Evolutionary conservation across 2,329 filamentous ascomycete species (phyloP).

Genomic region (Xylariales sp.): DNA sequence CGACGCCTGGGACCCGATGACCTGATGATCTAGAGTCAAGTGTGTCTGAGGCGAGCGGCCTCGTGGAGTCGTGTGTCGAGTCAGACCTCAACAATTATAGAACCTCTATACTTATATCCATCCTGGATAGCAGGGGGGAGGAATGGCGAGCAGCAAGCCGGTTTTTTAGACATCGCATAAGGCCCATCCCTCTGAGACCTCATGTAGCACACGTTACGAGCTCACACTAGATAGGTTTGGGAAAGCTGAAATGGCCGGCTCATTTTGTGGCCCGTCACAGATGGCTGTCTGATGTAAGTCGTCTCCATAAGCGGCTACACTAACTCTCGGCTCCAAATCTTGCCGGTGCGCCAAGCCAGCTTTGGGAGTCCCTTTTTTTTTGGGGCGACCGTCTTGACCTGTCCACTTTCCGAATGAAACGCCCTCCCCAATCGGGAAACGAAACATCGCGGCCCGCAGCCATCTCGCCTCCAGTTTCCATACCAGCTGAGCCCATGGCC

Average conservation of each 20-base stretch:
- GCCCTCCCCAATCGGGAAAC: slow-evolving; percentile 3
- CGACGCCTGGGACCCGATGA: neutral
- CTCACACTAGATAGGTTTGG: neutral
- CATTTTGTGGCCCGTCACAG: slow-evolving; percentile 11
- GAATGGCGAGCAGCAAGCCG: neutral
- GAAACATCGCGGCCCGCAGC: slow-evolving; percentile 4
- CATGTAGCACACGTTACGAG: neutral
- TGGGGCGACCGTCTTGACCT: slow-evolving; percentile 4
- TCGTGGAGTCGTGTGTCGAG: neutral
- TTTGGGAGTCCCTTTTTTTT: neutral
- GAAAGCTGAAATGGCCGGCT: neutral
- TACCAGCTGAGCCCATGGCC: neutral
- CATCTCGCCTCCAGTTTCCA: neutral
- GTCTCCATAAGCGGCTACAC: slow-evolving; percentile 31
- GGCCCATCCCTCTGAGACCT: neutral
- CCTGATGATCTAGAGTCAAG: neutral
- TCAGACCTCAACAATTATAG: slow-evolving; percentile 8
- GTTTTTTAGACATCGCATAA: neutral
- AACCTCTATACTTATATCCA: neutral
- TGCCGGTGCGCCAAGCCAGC: slow-evolving; percentile 37
- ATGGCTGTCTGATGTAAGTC: slow-evolving; percentile 28
- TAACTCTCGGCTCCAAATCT: slow-evolving; percentile 37
- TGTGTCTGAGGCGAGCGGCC: neutral
- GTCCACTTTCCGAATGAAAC: slow-evolving; percentile 24
- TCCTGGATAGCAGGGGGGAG: neutral